Evolutionary conservation across 2,329 filamentous ascomycete genomes (phyloP).

Genomic region (Massarina eburnea): DNA sequence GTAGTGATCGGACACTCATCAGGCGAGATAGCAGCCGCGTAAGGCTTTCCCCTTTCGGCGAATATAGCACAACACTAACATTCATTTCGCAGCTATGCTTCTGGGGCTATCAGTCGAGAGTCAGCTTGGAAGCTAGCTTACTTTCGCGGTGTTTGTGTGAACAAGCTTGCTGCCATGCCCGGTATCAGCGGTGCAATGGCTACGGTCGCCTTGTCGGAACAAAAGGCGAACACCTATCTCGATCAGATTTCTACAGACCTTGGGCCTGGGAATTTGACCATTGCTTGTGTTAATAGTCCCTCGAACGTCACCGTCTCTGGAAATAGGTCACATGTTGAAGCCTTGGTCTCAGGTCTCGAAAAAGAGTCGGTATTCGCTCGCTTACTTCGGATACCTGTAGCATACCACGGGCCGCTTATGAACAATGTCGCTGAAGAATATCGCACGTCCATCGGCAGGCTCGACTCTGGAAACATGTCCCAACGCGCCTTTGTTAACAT

Average conservation of each 20-base stretch:
- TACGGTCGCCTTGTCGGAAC: not conserved
- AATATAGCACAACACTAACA: too few relatives aligned
- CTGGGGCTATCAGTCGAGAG: constrained; percentile 10
- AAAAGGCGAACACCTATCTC: not conserved
- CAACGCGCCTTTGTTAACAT: constrained; percentile 7
- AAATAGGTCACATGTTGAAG: constrained; percentile 38
- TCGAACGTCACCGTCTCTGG: constrained; percentile 47
- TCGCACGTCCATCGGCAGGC: not conserved
- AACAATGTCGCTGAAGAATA: constrained; percentile 14
- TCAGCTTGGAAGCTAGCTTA: constrained; percentile 20
- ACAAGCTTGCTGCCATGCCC: too few relatives aligned
- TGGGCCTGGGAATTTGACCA: not conserved
- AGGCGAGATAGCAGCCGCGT: constrained; percentile 20
- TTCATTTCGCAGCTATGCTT: too few relatives aligned
- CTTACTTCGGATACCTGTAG: constrained; percentile 42
- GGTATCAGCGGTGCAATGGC: not conserved
- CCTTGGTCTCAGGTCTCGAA: constrained; percentile 31
- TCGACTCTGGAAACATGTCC: constrained; percentile 27
- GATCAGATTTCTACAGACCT: not conserved
- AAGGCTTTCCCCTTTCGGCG: too few relatives aligned
- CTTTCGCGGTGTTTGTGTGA: constrained; percentile 14
- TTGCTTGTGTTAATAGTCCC: constrained; percentile 38
- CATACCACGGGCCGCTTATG: constrained; percentile 50
- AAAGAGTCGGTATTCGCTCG: constrained; percentile 40
- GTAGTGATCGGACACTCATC: constrained; percentile 16